A percentile compares a stretch with the other conserved stretches of the same genome.
phyloP scores from a whole-genome alignment of 306 rosid species.

The Dalbergia cochinchinensis region DNA sequence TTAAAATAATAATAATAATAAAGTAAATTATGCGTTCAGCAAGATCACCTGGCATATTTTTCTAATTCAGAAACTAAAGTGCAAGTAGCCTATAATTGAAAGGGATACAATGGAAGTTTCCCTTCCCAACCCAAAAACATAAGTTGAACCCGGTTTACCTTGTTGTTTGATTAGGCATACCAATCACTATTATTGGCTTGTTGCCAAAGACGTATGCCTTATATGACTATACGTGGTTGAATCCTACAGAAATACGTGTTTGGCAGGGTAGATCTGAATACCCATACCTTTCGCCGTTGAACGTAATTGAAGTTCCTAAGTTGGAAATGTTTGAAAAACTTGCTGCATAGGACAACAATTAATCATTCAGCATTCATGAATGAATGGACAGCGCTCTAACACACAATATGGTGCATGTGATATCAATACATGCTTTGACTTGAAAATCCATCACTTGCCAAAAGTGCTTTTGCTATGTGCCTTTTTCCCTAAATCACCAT shows the following conservation, averaged over 20 bases:
- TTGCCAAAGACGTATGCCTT: not conserved
- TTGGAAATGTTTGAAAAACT: conserved; percentile 45
- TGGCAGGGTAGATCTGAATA: conserved; percentile 28
- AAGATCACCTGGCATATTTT: no score
- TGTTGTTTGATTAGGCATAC: conserved; percentile 12
- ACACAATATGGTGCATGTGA: conserved; percentile 41
- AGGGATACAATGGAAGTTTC: no score
- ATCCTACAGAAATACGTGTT: conserved; percentile 15
- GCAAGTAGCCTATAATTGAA: no score
- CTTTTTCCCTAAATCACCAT: conserved; percentile 20
- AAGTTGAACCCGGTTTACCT: no score
- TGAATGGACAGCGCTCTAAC: conserved; percentile 39
- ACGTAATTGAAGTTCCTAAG: conserved; percentile 1
- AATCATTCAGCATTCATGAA: conserved; percentile 38
- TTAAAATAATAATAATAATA: no score
- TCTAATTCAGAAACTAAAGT: no score
- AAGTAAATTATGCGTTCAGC: no score
- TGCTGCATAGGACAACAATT: conserved; percentile 31
- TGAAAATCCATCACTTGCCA: conserved; percentile 1
- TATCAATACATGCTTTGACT: conserved; percentile 45
- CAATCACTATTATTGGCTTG: not conserved
- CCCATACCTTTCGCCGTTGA: conserved; percentile 16
- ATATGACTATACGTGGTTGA: not conserved
- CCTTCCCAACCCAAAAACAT: not conserved
- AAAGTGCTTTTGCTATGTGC: conserved; percentile 6